Evolutionary conservation across 2,329 filamentous ascomycete species (phyloP), one percentile per base, ranked within the genome.

Genomic region (Myriosclerotinia duriaeana): DNA sequence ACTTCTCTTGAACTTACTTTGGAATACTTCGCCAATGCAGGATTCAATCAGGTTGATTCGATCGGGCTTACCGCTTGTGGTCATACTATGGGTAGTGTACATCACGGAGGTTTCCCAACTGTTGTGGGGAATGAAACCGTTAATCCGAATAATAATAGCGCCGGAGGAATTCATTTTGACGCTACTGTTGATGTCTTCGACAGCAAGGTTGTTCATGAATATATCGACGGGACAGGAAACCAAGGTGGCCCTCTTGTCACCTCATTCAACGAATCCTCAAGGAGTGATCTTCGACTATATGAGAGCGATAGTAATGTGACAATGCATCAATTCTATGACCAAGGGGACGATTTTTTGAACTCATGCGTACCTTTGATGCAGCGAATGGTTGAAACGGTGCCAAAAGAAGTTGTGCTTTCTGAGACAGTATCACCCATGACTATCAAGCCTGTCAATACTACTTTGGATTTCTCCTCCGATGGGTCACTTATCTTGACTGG

Each of bases 321-420:
- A 4, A 80, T 87, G 73, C 74, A 73, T 9, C 75, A 78, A 2
- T 73, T 88, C 76, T 73, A 78, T 5, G 78, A 82, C 53, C 72
- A 79, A 0, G 72, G 79, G 0, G 70, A 76, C 0, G 75, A 73
- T 11, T 87, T 85, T 76, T 74, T 77, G 30, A 77, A 73, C 42
- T 77, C 78, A 26, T 88, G 86, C 74, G 77, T 79, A 68, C 77
- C 72, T 9, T 78, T 87, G 5, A 76, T 88, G 42, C 81, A 84
- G 72, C 83, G 83, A 71, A 83, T 88, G 85, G 83, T 87, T 67
- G 83, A 88, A 14, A 80, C 82, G 2, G 85, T 87, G 0, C 85
- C 85, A 1, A 73, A 75, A 2, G 78, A 78, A 2, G 82, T 86
- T 9, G 76, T 77, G 0, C 79, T 88, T 4, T 81, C 81, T 0